Evolutionary conservation across 805 yeast genomes (phyloP), one percentile per base, ranked within the genome.

Genomic region (Candida boidinii): DNA sequence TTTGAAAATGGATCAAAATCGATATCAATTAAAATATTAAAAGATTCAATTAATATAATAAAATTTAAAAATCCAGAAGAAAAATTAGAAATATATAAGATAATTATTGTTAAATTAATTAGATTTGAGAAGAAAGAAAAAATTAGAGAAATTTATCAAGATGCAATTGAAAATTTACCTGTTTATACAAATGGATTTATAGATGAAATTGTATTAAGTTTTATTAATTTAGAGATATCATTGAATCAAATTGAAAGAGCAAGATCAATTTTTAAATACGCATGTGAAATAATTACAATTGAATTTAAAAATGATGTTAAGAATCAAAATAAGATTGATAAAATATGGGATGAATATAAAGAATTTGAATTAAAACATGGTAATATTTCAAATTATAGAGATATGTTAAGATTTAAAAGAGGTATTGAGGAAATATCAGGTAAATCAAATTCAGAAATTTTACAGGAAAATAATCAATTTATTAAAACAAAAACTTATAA

Each of bases 321-420:
- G n/a, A n/a, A n/a, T n/a, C n/a, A n/a, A n/a, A 17, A 57, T 36
- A 16, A 9, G 4, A 7, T 24, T 16, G n/a, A 20, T 12, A 23
- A 34, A 2, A 48, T 76, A 21, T 86, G 95, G 94, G 57, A 56
- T 1, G 53, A 55, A 19, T 88, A 95, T 94, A 77, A 77, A 34
- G 49, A 60, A 9, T 85, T 87, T 51, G 97, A 88, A 49, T 51
- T 82, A 22, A 63, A 69, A 11, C 43, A 72, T 51, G 97, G 97
- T 4, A 59, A 69, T 37, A 92, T 82, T 46, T 66, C 64, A 3
- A 71, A 81, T 0, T 86, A 71, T 52, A 85, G 81, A 44, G 79
- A 76, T 15, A 79, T 87, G 88, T 51, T 85, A 17, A 58, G 78
- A 29, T 60, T 62, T 39, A 80, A 76, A 48, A 64, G 85, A 40